Base-by-base conservation (phyloP, 805 yeast genomes). In the Starmerella apis region DNA sequence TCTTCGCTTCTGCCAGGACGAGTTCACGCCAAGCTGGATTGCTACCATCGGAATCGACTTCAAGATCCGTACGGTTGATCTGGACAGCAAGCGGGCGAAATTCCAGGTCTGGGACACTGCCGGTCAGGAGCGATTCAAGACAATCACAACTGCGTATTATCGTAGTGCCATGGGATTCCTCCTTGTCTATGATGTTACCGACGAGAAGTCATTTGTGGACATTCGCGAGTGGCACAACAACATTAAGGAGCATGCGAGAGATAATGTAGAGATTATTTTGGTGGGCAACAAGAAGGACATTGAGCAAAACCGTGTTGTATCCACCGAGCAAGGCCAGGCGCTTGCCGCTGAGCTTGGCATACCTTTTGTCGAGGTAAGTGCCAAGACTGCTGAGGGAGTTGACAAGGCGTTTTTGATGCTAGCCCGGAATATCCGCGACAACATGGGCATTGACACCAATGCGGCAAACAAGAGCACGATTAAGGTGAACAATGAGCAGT, bases 71-170 rank as follows among this genome's bases (percentile, higher is more conserved):
- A 88, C 96, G 25, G 85, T 88, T 59, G 96, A 90, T 61, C 76
- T 88, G 57, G 90, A 90, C 56, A 96, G 95, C 48, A 84, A 85
- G 69, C 83, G 83, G 57, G 84, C 92, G 68, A 92, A 92, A 71
- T 76, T 90, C 65, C 98, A 92, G 68, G 84, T 90, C 39, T 90
- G 98, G 98, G 98, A 90, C 67, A 90, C 98, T 51, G 98, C 98
- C 18, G 98, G 98, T 46, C 98, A 90, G 73, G 98, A 90, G 70
- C 76, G 97, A 60, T 90, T 90, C 73, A 81, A 96, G 75, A 92
- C 97, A 46, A 92, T 90, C 71, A 90, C 98, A 16, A 86, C 96
- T 3, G 90, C 96, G 14, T 92, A 92, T 71, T 92, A 92, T 74
- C 83, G 98, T 71, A 96, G 97, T 46, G 96, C 97, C 16, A 96